Evolutionary conservation across 306 rosid species (phyloP), one percentile per base, ranked within the genome.

Genomic region (Elaeagnus macrophylla): DNA sequence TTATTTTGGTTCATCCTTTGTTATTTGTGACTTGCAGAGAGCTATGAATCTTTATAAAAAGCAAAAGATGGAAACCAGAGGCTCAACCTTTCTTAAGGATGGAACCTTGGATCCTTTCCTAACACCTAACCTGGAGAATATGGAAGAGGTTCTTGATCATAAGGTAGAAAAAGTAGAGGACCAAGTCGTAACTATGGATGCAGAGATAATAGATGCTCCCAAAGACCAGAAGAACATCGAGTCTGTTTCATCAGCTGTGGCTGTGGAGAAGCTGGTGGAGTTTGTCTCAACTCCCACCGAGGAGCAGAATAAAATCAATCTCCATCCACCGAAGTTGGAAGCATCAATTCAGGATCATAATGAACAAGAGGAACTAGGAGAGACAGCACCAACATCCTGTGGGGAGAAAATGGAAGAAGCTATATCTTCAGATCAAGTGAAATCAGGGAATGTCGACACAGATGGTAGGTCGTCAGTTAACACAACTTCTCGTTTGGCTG

Each of bases 31-130:
- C 56, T 62, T 75, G 77, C 88, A 93, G 99, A 81, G 79, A 55
- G 95, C 95, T 37, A 71, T 87, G 60, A 75, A 80, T 67, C 74
- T 84, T 55, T 93, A 93, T 83, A 80, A 82, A 73, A 87, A 77
- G 78, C 94, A 87, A 69, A 72, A 63, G 54, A 69, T 72, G 76
- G 79, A 82, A 57, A 57, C 77, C 12, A 73, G 72, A 53, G 65
- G 75, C 14, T 37, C 47, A 19, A 47, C 46, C 32, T 59, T 56
- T 56, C 17, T 57, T 48, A 68, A 66, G 11, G 69, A 57, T 59
- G 78, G 67, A 49, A 73, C 75, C 56, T 40, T 71, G 57, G 85
- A 77, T 66, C 39, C 65, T 39, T 51, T 67, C 59, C 72, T 66
- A 7, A 69, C 74, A 48, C 64, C 78, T 54, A 69, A 67, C 39